phyloP scores from a whole-genome alignment of 495 filamentous ascomycete genomes.

The Podospora australis region DNA sequence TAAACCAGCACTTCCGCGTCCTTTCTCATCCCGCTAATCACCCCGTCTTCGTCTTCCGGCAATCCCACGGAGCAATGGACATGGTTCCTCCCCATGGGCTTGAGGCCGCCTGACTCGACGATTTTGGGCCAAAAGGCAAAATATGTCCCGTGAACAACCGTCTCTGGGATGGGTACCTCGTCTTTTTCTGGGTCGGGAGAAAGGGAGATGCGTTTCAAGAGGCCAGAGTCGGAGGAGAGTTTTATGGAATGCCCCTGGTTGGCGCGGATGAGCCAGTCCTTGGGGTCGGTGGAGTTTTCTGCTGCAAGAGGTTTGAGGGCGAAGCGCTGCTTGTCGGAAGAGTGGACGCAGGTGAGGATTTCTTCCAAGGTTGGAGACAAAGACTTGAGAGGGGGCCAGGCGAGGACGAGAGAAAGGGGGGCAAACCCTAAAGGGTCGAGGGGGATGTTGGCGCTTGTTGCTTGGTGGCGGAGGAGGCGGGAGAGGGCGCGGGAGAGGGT shows the following conservation, averaged over 20 bases:
- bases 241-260: slow-evolving; percentile 83
- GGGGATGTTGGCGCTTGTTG: slow-evolving; percentile 66
- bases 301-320: slow-evolving; percentile 43
- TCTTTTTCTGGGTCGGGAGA: slow-evolving; percentile 22
- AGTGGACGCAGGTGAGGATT: slow-evolving; percentile 60
- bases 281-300: slow-evolving; percentile 41
- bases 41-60: slow-evolving; percentile 42
- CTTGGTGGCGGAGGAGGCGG: slow-evolving; percentile 75
- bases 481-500: slow-evolving; percentile 76
- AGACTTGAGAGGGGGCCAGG: slow-evolving; percentile 60
- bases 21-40: slow-evolving; percentile 79
- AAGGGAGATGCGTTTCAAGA: slow-evolving; percentile 60
- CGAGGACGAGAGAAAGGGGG: slow-evolving; percentile 56
- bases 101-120: slow-evolving; percentile 63
- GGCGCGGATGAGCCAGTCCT: slow-evolving; percentile 81
- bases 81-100: slow-evolving; percentile 73
- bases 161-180: slow-evolving; percentile 42
- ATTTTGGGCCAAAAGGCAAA: slow-evolving; percentile 70
- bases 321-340: slow-evolving; percentile 90
- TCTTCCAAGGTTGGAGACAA: slow-evolving; percentile 68
- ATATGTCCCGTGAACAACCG: slow-evolving; percentile 83
- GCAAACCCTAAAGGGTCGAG: slow-evolving; percentile 77
- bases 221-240: slow-evolving; percentile 59
- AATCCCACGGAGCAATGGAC: slow-evolving; percentile 77
- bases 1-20: slow-evolving; percentile 76